A percentile compares a stretch with the other conserved stretches of the same genome.
phyloP scores from a whole-genome alignment of 495 filamentous ascomycete species.

The Talaromyces nanjingensis region DNA sequence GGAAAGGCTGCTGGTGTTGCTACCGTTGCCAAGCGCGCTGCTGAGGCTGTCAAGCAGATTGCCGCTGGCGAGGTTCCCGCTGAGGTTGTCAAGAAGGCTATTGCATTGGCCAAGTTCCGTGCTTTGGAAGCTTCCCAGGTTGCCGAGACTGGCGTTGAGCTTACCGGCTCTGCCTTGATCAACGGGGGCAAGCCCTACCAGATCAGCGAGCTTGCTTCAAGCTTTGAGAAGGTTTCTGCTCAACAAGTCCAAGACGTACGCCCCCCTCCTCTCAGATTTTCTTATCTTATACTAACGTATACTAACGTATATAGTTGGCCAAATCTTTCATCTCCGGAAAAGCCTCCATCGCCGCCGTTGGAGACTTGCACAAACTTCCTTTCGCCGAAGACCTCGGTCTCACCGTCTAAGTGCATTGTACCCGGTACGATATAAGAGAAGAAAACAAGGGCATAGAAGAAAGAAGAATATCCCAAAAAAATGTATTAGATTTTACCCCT shows the following conservation, averaged over 20 bases:
- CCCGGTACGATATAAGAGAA: not conserved
- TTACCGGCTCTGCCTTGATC: conserved; percentile 70
- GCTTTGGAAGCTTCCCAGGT: conserved; percentile 79
- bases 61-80: conserved; percentile 65
- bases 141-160: conserved; percentile 56
- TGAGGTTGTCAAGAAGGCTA: conserved; percentile 86
- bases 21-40: conserved; percentile 52
- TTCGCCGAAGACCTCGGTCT: conserved; percentile 91
- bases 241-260: conserved; percentile 84
- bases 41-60: conserved; percentile 74
- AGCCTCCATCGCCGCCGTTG: conserved; percentile 79
- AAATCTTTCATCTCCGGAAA: conserved; percentile 80
- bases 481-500: not conserved
- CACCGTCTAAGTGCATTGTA: conserved; percentile 60
- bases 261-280: conserved; percentile 14
- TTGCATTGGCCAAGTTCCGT: conserved; percentile 88
- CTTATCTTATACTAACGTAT: conserved; percentile 6
- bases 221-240: conserved; percentile 70
- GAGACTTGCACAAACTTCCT: conserved; percentile 81
- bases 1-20: conserved; percentile 64
- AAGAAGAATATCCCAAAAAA: conserved; percentile 15
- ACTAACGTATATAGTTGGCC: conserved; percentile 51
- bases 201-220: conserved; percentile 72
- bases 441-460: not conserved
- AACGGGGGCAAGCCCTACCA: conserved; percentile 79